Percentiles rank a stretch among this genome's conserved stretches.
These are phyloP conservation scores for Phytophthora quininea DNA, from an alignment of 352 stramenopile genomes.

Conservation along the genomic window DNA sequence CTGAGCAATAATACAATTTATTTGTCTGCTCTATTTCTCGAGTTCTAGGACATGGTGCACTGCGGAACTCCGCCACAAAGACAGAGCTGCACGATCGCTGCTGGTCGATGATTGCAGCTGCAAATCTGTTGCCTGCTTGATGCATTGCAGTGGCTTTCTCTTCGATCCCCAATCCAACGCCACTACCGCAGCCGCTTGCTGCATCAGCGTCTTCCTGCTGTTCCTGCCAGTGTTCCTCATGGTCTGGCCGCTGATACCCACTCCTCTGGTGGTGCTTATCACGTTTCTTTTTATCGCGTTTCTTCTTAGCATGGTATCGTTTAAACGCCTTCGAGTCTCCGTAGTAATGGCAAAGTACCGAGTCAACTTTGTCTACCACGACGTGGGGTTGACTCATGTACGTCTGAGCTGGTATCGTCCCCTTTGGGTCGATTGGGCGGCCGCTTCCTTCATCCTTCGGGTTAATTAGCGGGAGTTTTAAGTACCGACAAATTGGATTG, in stretches of 20 bases:
- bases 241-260: not conserved
- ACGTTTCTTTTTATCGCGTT: constrained; percentile 37
- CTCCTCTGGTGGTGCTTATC: constrained; percentile 30
- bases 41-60: constrained; percentile 40
- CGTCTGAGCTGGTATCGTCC: constrained; percentile 68
- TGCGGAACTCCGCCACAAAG: constrained; percentile 31
- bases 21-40: not conserved
- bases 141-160: constrained; percentile 12
- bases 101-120: constrained; percentile 27
- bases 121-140: constrained; percentile 21
- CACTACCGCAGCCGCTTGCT: constrained; percentile 15
- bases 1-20: constrained; percentile 4
- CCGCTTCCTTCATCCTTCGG: constrained; percentile 53
- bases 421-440: constrained; percentile 46
- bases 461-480: constrained; percentile 77
- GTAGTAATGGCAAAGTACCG: constrained; percentile 78
- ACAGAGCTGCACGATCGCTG: constrained; percentile 41
- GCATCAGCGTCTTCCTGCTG: constrained; percentile 19
- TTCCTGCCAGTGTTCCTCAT: constrained; percentile 21
- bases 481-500: constrained; percentile 82
- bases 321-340: constrained; percentile 74
- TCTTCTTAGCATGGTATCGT: constrained; percentile 60
- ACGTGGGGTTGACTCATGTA: constrained; percentile 77
- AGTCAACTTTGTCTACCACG: constrained; percentile 62
- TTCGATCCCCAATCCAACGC: constrained; percentile 11